Percentiles rank a stretch among this genome's conserved stretches.
Evolutionary conservation across 306 rosid genomes (phyloP).

Genomic region (Crotalaria pallida): DNA sequence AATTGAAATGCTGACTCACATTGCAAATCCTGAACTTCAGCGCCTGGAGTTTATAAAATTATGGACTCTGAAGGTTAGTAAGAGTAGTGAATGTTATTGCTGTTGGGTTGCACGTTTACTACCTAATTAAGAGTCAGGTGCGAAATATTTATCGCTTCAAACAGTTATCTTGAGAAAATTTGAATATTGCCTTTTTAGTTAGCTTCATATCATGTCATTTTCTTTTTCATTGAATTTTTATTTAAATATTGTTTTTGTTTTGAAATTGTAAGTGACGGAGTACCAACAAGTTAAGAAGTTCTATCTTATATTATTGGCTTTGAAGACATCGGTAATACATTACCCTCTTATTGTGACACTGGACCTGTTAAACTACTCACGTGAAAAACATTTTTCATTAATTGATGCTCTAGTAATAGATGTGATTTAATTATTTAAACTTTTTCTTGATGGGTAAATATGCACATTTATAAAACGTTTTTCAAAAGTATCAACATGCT

Average conservation of each 20-base stretch:
- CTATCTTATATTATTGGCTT: background rate
- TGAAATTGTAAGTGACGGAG: background rate
- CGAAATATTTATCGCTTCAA: background rate
- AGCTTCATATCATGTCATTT: background rate
- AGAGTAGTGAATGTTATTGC: background rate
- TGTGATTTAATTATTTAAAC: background rate
- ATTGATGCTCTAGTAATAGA: background rate
- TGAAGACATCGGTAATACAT: slow-evolving; percentile 7
- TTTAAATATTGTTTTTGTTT: no score
- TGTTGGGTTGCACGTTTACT: slow-evolving; percentile 5
- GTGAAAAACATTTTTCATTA: background rate
- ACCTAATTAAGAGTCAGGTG: background rate
- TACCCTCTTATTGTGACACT: background rate
- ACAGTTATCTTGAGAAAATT: background rate
- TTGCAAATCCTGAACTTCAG: slow-evolving; percentile 71
- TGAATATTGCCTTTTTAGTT: background rate
- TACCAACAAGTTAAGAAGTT: background rate
- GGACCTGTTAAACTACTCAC: background rate
- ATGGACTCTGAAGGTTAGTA: slow-evolving; percentile 42
- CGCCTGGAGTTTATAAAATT: slow-evolving; percentile 62
- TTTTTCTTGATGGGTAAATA: background rate
- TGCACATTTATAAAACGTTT: background rate
- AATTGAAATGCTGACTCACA: slow-evolving; percentile 51
- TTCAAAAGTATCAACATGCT: background rate
- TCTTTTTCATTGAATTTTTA: background rate